Evolutionary conservation across 495 filamentous ascomycete genomes (phyloP).

Genomic region (Eremomyces bilateralis): DNA sequence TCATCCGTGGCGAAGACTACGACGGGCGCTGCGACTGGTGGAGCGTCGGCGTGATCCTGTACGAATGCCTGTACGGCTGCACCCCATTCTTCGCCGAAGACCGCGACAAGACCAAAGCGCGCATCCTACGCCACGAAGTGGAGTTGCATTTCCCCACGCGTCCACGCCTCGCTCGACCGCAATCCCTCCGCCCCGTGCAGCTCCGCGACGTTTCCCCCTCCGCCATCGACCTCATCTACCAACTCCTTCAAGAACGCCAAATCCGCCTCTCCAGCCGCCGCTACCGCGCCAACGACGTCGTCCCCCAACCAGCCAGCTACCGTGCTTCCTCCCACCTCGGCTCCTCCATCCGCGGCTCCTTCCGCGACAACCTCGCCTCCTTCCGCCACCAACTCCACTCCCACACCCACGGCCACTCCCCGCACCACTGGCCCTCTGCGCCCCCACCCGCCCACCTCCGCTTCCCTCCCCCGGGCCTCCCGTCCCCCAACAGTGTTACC

Average conservation of each 20-base stretch:
- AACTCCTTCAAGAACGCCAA: conserved; percentile 57
- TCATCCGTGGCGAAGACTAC: conserved; percentile 62
- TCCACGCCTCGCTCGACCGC: conserved; percentile 16
- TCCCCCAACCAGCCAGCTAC: not conserved
- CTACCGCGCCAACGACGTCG: conserved; percentile 42
- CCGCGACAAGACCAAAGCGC: conserved; percentile 55
- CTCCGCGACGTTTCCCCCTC: conserved; percentile 31
- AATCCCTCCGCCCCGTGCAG: conserved; percentile 24
- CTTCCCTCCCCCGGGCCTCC: too few relatives aligned
- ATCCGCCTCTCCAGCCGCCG: conserved; percentile 47
- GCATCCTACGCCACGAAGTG: conserved; percentile 39
- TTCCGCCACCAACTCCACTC: not conserved
- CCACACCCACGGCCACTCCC: not conserved
- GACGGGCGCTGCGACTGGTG: conserved; percentile 93
- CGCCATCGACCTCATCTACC: conserved; percentile 53
- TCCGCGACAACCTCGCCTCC: conserved; percentile 22
- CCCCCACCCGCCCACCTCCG: too few relatives aligned
- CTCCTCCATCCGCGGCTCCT: conserved; percentile 49
- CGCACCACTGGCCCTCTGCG: too few relatives aligned
- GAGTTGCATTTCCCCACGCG: conserved; percentile 36
- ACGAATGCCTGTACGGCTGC: conserved; percentile 79
- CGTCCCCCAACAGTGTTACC: too few relatives aligned
- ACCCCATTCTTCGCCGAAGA: conserved; percentile 76
- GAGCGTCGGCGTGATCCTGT: conserved; percentile 84
- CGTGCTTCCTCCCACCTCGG: too few relatives aligned